Evolutionary conservation across 495 filamentous ascomycete genomes (phyloP).

Genomic region (Lineolata rhizophorae): DNA sequence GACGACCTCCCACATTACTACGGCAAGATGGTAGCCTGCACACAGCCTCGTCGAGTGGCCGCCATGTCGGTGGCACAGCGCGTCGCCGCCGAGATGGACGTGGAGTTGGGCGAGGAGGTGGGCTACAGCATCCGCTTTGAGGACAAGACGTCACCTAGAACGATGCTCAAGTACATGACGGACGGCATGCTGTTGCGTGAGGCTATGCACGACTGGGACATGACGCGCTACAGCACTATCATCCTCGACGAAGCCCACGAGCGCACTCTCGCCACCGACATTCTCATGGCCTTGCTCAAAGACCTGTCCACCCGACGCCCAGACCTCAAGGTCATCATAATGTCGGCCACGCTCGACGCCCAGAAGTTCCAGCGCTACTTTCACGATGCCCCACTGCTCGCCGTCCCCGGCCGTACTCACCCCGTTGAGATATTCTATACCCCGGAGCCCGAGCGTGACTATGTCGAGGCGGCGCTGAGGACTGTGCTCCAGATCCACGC

Average conservation of each 20-base stretch:
- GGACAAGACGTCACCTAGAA: constrained; percentile 77
- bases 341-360: constrained; percentile 93
- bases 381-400: constrained; percentile 75
- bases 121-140: constrained; percentile 99
- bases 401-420: constrained; percentile 87
- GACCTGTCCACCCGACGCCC: constrained; percentile 55
- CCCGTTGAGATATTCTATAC: constrained; percentile 98
- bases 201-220: constrained; percentile 88
- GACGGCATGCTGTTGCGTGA: constrained; percentile 97
- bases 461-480: constrained; percentile 81
- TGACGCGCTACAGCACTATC: constrained; percentile 86
- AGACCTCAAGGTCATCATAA: constrained; percentile 92
- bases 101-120: constrained; percentile 80
- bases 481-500: constrained; percentile 95
- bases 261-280: constrained; percentile 83
- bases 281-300: constrained; percentile 87
- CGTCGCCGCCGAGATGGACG: constrained; percentile 94
- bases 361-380: constrained; percentile 99
- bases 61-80: constrained; percentile 98
- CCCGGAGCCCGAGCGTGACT: constrained; percentile 86
- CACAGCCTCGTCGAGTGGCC: constrained; percentile 90
- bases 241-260: constrained; percentile 98
- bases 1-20: constrained; percentile 81
- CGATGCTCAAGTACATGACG: constrained; percentile 97
- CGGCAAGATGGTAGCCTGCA: constrained; percentile 84